Base-by-base conservation (phyloP, 2,329 filamentous ascomycete genomes). In the Epichloe gansuensis region DNA sequence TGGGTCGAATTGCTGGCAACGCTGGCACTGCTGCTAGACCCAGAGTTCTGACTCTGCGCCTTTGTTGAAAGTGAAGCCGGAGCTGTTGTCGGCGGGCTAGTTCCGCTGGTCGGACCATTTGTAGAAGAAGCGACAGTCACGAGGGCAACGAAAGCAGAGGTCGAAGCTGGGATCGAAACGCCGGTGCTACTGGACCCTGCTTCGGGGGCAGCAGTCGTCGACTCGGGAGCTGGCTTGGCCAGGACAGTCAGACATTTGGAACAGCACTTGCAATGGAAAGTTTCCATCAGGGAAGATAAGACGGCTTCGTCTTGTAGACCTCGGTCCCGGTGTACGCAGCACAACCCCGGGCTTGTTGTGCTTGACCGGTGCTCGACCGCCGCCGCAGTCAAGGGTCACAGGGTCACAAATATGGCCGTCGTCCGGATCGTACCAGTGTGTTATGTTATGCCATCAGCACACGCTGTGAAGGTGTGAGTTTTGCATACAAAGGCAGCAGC, bases 371-470 rank as follows among this genome's bases (percentile, higher is more conserved):
- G 74, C 75, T 46, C 71, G 69, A 13, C 75, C 76, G 46, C 76
- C 76, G 34, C 76, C 75, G 56, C 76, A 79, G 66, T 78, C 75
- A 48, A 75, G 66, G n/a, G n/a, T n/a, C n/a, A n/a, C n/a, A 55
- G 71, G 60, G 13, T 70, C 67, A 65, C 76, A 79, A 57, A 78
- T 66, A 59, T 78, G 73, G 54, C 75, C 74, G 42, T 67, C 75
- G 44, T 65, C 70, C 0, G 75, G 75, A 27, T 76, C 73, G 57
- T 72, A 77, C 59, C 59, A 63, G 34, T 63, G 61, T 1, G 1
- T 23, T 3, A 23, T 23, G 60, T 60, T 25, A 62, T 62, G n/a
- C 50, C 52, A 9, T 62, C 60, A 5, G 27, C 51, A 11, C 27
- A 50, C 12, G 21, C 47, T 7, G 42, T 50, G 25, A 53, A 50